Evolutionary conservation across 2,329 filamentous ascomycete species (phyloP), one percentile per base, ranked within the genome.

Genomic region (Ceratocystis diversiconidia): DNA sequence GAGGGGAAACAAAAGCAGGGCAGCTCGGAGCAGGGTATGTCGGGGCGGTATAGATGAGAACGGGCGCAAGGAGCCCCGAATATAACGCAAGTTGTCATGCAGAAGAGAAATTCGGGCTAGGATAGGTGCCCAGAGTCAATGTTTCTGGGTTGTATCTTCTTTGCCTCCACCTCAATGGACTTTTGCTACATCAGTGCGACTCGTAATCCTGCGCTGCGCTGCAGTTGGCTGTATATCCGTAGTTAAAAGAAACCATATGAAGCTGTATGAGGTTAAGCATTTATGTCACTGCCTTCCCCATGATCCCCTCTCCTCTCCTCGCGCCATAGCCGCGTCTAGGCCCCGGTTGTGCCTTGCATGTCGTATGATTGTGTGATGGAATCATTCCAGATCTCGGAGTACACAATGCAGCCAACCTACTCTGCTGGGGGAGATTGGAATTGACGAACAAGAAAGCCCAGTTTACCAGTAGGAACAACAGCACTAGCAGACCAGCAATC

Each of bases 361-460:
- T 59, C 55, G 55, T 59, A 59, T 59, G 28, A 59, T 59, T 59
- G 30, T 59, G 55, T 19, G 55, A 36, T 59, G 28, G 30, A 7
- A 59, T 59, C 12, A 59, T 36, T n/a, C 28, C 12, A 19, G 30
- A 36, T 59, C 28, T 12, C 55, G 22, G 55, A 36, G 55, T 3
- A 4, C 28, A 59, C 48, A 50, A 22, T 59, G 55, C 55, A 30
- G 55, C 28, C 55, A 36, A 30, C 15, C 28, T 15, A 6, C 30
- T n/a, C 28, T 52, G 1, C 19, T 32, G 5, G 55, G 1, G 30
- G 25, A 36, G 28, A 59, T 36, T 7, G 36, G 55, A n/a, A n/a
- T 19, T 41, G 10, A 41, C 3, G 36, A 15, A 41, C 36, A 41
- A 12, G 36, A 41, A 41, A 15, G 36, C 36, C 12, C 36, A 41